Evolutionary conservation across 331 rosid genomes (phyloP).

Genomic region (Prunus yedoensis): DNA sequence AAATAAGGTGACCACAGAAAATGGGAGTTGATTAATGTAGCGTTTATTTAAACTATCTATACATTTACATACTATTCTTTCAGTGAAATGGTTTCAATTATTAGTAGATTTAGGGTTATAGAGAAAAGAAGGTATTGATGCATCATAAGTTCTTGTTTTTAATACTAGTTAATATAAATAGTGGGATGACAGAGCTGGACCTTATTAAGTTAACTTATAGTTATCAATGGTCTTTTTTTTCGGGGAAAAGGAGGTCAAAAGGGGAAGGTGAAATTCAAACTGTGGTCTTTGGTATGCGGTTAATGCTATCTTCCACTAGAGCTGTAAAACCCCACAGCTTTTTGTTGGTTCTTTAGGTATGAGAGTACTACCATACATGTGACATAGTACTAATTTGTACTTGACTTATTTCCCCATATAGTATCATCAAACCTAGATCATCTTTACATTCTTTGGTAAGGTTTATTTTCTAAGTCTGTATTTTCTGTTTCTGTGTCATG

Average conservation of each 20-base stretch:
- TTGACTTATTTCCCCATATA: neutral
- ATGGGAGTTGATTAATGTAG: neutral
- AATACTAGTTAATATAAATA: neutral
- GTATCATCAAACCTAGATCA: neutral
- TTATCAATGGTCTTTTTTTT: neutral
- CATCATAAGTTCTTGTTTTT: neutral
- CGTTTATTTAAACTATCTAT: neutral
- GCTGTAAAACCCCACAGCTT: neutral
- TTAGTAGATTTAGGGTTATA: neutral
- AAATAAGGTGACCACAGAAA: neutral
- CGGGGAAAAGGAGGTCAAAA: neutral
- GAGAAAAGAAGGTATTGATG: neutral
- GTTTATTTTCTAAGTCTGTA: neutral
- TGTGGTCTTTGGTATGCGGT: neutral
- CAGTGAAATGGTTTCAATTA: neutral
- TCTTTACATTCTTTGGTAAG: conserved; percentile 14
- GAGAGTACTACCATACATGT: neutral
- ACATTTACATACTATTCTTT: neutral
- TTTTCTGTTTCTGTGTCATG: conserved; percentile 29
- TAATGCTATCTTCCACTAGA: neutral
- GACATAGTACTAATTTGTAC: neutral
- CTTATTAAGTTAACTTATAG: neutral
- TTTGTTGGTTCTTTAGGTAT: neutral
- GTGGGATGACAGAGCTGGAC: neutral
- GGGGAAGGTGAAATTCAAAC: neutral